These are phyloP conservation scores for Tolypocladium tundrense DNA, from an alignment of 2,329 filamentous ascomycete species.

Conservation along the genomic window DNA sequence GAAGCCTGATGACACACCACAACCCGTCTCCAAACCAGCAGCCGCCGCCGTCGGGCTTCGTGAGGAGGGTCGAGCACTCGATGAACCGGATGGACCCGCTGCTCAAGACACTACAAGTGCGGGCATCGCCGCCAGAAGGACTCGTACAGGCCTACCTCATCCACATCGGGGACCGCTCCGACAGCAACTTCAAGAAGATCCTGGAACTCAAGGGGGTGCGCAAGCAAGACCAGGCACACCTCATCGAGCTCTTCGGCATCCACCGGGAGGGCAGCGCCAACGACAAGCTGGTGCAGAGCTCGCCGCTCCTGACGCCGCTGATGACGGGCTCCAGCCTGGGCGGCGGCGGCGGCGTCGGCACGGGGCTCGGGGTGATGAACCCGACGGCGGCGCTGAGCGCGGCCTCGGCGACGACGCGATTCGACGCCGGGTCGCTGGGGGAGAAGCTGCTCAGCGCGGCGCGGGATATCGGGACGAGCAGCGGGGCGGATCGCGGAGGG, in stretches of 20 bases:
- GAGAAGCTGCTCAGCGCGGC: conserved; percentile 84
- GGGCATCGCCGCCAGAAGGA: conserved; percentile 80
- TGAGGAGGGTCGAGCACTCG: conserved; percentile 74
- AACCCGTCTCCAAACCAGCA: conserved; percentile 32
- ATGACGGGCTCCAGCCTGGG: conserved; percentile 34
- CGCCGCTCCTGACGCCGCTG: conserved; percentile 60
- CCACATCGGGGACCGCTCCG: conserved; percentile 87
- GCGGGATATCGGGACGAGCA: conserved; percentile 63
- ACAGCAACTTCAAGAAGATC: conserved; percentile 92
- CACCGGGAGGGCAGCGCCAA: conserved; percentile 69
- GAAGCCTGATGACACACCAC: conserved; percentile 58
- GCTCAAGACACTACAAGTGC: conserved; percentile 93
- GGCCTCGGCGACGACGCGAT: conserved; percentile 37
- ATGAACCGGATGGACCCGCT: conserved; percentile 85
- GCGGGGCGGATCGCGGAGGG: conserved; percentile 10
- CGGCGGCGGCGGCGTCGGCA: conserved; percentile 15
- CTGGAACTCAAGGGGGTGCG: conserved; percentile 90
- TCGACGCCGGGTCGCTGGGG: conserved; percentile 74
- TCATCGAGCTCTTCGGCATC: conserved; percentile 74
- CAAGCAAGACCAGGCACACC: conserved; percentile 69
- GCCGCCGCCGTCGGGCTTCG: conserved; percentile 49
- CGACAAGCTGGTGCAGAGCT: conserved; percentile 59
- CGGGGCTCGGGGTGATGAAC: conserved; percentile 29
- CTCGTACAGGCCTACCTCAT: conserved; percentile 96
- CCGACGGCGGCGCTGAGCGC: conserved; percentile 30